Conservation (phyloP, 2,329 filamentous ascomycete species). For the Hypoxylon sp. region DNA sequence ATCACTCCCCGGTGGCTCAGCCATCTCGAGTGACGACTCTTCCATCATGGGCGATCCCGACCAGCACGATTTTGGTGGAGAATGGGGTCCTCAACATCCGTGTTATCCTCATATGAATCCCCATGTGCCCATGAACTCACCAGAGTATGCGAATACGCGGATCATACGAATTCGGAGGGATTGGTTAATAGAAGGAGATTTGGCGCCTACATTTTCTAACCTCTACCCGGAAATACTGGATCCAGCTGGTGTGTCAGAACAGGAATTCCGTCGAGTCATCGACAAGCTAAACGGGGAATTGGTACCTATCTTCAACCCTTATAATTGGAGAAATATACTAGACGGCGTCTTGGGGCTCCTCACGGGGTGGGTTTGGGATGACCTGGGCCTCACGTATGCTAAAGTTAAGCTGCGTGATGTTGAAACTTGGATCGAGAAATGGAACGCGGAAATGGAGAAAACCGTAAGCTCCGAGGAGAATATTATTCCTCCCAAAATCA, state of each 20-base stretch:
- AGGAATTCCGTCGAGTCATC: conserved; percentile 84
- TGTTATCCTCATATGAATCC: conserved; percentile 95
- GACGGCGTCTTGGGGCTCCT: conserved; percentile 81
- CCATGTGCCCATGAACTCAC: conserved; percentile 81
- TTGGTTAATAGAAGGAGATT: conserved; percentile 88
- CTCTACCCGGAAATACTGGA: conserved; percentile 96
- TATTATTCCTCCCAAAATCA: conserved; percentile 71
- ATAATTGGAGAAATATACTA: conserved; percentile 76
- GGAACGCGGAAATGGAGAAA: conserved; percentile 79
- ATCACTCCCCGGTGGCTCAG: conserved; percentile 61
- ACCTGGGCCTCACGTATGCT: conserved; percentile 77
- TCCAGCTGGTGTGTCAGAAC: conserved; percentile 80
- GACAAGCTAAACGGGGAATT: conserved; percentile 83
- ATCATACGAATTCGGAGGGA: conserved; percentile 92
- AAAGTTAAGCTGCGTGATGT: conserved; percentile 76
- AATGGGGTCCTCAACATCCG: conserved; percentile 93
- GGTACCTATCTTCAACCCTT: conserved; percentile 81
- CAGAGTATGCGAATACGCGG: conserved; percentile 78
- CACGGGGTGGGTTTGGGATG: conserved; percentile 96
- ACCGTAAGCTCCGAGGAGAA: conserved; percentile 60
- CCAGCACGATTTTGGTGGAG: conserved; percentile 72
- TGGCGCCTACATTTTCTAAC: conserved; percentile 93
- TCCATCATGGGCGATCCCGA: conserved; percentile 70
- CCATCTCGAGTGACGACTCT: conserved; percentile 64
- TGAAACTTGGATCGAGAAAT: conserved; percentile 84